phyloP scores from a whole-genome alignment of 805 yeast species.

The Metschnikowia shivogae region DNA sequence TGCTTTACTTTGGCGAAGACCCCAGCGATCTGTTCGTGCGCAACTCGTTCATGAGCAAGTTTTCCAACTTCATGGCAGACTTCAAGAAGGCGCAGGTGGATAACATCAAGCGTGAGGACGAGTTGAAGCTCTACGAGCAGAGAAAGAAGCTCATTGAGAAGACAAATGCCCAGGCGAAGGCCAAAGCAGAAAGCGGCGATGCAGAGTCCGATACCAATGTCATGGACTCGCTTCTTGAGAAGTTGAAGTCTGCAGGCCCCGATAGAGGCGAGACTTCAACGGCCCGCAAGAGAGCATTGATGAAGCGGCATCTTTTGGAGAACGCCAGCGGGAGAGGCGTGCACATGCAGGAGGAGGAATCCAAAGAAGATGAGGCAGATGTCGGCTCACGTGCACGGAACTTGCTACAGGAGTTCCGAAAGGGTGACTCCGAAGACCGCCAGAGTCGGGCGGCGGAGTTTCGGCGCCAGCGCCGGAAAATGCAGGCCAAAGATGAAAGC shows the following conservation, averaged over 20 bases:
- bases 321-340: slow-evolving; percentile 18
- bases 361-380: slow-evolving; percentile 30
- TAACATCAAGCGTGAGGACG: slow-evolving; percentile 65
- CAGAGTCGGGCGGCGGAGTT: slow-evolving; percentile 13
- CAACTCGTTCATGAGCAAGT: slow-evolving; percentile 58
- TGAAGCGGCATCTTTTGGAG: slow-evolving; percentile 57
- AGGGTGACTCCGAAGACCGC: slow-evolving; percentile 7
- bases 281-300: slow-evolving; percentile 76
- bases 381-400: slow-evolving; percentile 60
- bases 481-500: slow-evolving; percentile 2
- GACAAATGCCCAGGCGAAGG: slow-evolving; percentile 29
- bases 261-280: slow-evolving; percentile 70
- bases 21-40: slow-evolving; percentile 50
- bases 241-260: slow-evolving; percentile 82
- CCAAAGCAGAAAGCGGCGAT: slow-evolving; percentile 19
- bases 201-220: slow-evolving; percentile 48
- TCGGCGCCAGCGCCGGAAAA: slow-evolving; percentile 14
- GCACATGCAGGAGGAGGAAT: slow-evolving; percentile 1
- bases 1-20: slow-evolving; percentile 73
- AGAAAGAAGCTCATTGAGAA: slow-evolving; percentile 61
- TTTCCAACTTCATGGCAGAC: slow-evolving; percentile 55
- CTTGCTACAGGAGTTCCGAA: slow-evolving; percentile 57
- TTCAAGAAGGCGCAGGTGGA: slow-evolving; percentile 64
- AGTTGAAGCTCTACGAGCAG: slow-evolving; percentile 65
- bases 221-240: slow-evolving; percentile 84